phyloP scores from a whole-genome alignment of 1,284 basidiomycete genomes.

The Rhizoctonia solani region DNA sequence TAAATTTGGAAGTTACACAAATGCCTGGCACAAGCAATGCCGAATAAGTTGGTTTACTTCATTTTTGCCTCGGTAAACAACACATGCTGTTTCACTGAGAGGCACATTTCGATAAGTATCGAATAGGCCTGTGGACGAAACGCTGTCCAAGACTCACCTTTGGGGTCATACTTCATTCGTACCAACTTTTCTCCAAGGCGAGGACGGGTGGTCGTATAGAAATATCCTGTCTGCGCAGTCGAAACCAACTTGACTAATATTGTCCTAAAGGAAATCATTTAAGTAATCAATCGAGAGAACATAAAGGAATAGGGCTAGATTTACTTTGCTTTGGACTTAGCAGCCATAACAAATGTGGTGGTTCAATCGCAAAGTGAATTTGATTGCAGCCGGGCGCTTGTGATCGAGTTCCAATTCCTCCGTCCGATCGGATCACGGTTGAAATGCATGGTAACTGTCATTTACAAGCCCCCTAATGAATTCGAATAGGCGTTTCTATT shows the following conservation, averaged over 20 bases:
- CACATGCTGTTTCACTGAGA: constrained; percentile 26
- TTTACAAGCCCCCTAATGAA: no score
- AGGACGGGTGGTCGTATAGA: constrained; percentile 80
- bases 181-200: constrained; percentile 73
- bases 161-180: constrained; percentile 87
- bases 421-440: no score
- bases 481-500: neutral
- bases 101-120: neutral
- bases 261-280: constrained; percentile 56
- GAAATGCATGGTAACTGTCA: no score
- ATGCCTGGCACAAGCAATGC: neutral
- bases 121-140: no score
- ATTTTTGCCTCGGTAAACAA: constrained; percentile 33
- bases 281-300: neutral
- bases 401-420: neutral
- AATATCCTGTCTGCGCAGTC: constrained; percentile 86
- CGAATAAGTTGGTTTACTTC: neutral
- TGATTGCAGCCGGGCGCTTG: neutral
- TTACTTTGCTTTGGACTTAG: constrained; percentile 61
- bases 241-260: constrained; percentile 84
- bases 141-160: no score
- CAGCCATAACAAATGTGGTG: constrained; percentile 46
- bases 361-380: neutral
- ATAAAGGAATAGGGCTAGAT: constrained; percentile 7
- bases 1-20: neutral